A percentile compares a stretch with the other conserved stretches of the same genome.
Conservation (phyloP, 192 early-diverging fungal genomes). For the Allomyces macrogynus region DNA sequence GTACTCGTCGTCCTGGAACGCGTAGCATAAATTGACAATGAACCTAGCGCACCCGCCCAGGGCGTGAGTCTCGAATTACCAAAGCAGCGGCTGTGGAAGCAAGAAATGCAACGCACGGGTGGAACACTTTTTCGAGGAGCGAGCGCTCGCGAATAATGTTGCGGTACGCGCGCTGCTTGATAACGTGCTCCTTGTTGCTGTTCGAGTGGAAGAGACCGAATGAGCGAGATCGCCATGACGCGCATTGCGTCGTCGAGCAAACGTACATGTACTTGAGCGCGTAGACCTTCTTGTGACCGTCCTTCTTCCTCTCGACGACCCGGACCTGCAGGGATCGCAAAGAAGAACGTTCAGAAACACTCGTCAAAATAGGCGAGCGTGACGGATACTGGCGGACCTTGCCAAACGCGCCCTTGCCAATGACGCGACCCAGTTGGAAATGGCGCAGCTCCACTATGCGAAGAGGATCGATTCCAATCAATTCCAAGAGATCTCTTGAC, state of each 20-base stretch:
- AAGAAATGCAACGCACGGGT: slow-evolving; percentile 35
- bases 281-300: slow-evolving; percentile 37
- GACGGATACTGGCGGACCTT: slow-evolving; percentile 36
- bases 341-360: background rate
- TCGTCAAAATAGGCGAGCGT: background rate
- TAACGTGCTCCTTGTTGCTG: slow-evolving; percentile 68
- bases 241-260: too few relatives aligned
- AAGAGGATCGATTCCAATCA: background rate
- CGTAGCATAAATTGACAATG: slow-evolving; percentile 24
- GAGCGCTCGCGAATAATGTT: slow-evolving; percentile 81
- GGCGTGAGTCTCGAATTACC: too few relatives aligned
- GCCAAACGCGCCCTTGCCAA: slow-evolving; percentile 92
- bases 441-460: slow-evolving; percentile 53
- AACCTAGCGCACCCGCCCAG: too few relatives aligned
- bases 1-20: slow-evolving; percentile 40
- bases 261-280: slow-evolving; percentile 79
- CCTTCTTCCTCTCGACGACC: slow-evolving; percentile 61
- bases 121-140: slow-evolving; percentile 66
- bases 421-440: slow-evolving; percentile 69
- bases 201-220: too few relatives aligned
- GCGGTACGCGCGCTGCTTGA: slow-evolving; percentile 59
- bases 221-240: too few relatives aligned
- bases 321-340: slow-evolving; percentile 33
- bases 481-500: background rate
- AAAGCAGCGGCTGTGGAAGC: slow-evolving; percentile 4